phyloP scores from a whole-genome alignment of 164 flowering plant genomes.

The Umbellularia californica region DNA sequence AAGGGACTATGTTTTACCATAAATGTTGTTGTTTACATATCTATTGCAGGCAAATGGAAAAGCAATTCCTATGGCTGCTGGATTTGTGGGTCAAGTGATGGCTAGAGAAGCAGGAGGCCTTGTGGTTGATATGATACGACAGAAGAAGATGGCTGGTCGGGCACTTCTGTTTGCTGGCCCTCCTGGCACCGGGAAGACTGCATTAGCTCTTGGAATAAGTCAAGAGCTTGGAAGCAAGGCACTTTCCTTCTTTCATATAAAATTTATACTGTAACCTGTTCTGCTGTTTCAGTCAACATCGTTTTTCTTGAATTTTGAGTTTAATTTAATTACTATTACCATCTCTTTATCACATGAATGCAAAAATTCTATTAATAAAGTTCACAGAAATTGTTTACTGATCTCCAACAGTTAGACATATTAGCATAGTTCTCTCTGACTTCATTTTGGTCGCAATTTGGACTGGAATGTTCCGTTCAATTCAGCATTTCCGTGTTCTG shows the following conservation, averaged over 20 bases:
- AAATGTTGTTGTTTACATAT: no score
- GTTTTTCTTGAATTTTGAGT: slow-evolving; percentile 1
- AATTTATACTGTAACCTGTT: background rate
- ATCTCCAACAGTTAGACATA: no score
- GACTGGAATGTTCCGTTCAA: no score
- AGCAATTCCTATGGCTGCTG: slow-evolving; percentile 73
- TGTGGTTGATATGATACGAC: slow-evolving; percentile 91
- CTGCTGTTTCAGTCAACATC: background rate
- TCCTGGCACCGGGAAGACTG: slow-evolving; percentile 99
- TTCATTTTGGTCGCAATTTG: no score
- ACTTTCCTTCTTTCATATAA: background rate
- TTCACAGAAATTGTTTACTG: no score
- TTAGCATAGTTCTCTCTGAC: no score
- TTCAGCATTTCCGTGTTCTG: no score
- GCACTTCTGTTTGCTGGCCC: slow-evolving; percentile 96
- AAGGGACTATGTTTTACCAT: no score
- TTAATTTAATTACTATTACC: background rate
- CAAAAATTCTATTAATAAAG: background rate
- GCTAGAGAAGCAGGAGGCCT: slow-evolving; percentile 96
- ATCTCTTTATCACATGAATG: background rate
- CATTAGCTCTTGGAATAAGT: slow-evolving; percentile 85
- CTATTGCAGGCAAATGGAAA: slow-evolving; percentile 58
- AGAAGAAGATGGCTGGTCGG: slow-evolving; percentile 95
- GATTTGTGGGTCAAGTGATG: slow-evolving; percentile 85
- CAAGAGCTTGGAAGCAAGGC: slow-evolving; percentile 99